These are phyloP conservation scores for Colletotrichum spinosum DNA, from an alignment of 2,329 filamentous ascomycete species.

Conservation along the genomic window DNA sequence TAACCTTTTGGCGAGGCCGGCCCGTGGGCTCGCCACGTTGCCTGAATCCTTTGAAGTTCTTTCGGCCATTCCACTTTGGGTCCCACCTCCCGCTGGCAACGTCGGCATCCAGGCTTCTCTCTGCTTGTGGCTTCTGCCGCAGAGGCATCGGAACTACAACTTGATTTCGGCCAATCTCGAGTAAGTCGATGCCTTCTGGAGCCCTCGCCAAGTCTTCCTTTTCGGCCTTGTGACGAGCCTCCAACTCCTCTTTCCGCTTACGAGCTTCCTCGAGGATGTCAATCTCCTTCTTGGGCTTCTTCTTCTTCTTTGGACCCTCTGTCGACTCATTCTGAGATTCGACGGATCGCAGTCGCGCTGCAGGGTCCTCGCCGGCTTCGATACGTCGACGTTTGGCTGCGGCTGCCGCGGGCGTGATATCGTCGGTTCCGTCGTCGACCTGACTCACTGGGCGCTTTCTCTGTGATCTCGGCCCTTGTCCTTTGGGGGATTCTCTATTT, in stretches of 20 bases:
- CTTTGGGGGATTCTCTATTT: constrained; percentile 39
- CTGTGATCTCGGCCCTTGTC: constrained; percentile 43
- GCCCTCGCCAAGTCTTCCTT: constrained; percentile 63
- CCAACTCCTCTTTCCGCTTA: constrained; percentile 71
- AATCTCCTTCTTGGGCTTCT: constrained; percentile 66
- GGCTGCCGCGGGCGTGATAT: constrained; percentile 80
- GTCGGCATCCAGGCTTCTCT: constrained; percentile 61
- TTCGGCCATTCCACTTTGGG: constrained; percentile 89
- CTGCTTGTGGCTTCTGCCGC: constrained; percentile 47
- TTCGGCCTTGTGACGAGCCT: constrained; percentile 69
- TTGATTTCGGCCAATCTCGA: constrained; percentile 78
- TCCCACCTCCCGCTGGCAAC: constrained; percentile 77
- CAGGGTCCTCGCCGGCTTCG: constrained; percentile 64
- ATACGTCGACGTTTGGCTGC: constrained; percentile 83
- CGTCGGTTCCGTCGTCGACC: constrained; percentile 72
- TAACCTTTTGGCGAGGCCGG: constrained; percentile 61
- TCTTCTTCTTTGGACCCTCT: constrained; percentile 38
- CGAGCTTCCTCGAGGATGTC: constrained; percentile 77
- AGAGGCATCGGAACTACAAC: constrained; percentile 83
- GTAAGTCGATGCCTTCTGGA: constrained; percentile 75
- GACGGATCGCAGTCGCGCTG: constrained; percentile 45
- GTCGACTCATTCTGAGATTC: constrained; percentile 43
- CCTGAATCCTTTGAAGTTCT: constrained; percentile 94
- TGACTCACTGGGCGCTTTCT: constrained; percentile 61
- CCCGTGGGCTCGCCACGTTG: constrained; percentile 63